Base-by-base conservation (phyloP, 768 basidiomycete genomes). In the Auriscalpium vulgare region DNA sequence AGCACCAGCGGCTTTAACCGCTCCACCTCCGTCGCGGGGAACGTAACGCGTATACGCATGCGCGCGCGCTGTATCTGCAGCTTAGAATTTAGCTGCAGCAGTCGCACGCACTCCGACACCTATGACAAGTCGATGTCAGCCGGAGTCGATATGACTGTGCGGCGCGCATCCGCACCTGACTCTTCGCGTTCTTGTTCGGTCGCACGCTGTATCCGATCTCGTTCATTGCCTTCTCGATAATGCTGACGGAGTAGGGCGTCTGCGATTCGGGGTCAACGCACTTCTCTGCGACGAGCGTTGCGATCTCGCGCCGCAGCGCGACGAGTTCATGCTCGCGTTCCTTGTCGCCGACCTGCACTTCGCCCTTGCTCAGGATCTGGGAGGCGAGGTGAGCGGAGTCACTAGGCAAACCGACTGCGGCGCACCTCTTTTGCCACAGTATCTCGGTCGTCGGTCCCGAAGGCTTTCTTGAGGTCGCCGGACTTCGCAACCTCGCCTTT, bases 141-240 rank as follows among this genome's bases (percentile, higher is more conserved):
- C 14, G 37, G n/a, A 56, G 52, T 16, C 38, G 16, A 44, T 40
- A 19, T 19, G 16, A 43, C 43, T 35, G 3, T n/a, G 43, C 37
- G 34, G n/a, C 37, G 35, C 10, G 37, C 9, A 48, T 16, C 54
- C 75, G 16, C 59, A 89, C 91, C 81, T 99, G 97, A 51, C 87
- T 89, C 74, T 99, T 99, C 5, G 94, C 95, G 19, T 81, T 87
- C 75, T 97, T 97, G 60, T 85, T 84, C 47, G 79, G 79, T 63
- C 90, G 88, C 29, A 95, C 87, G 62, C 91, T 95, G 71, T 88
- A 95, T 1, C 95, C 95, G 9, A 91, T 87, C 67, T 98, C 95
- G 9, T 83, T 73, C 95, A 99, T 95, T 0, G 94, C 94, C 71
- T 97, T 98, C 67, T 99, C 97, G 60, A 99, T 91, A 77, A 98